Conservation (phyloP, 106 monocot genomes). For the Agapanthus africanus region DNA sequence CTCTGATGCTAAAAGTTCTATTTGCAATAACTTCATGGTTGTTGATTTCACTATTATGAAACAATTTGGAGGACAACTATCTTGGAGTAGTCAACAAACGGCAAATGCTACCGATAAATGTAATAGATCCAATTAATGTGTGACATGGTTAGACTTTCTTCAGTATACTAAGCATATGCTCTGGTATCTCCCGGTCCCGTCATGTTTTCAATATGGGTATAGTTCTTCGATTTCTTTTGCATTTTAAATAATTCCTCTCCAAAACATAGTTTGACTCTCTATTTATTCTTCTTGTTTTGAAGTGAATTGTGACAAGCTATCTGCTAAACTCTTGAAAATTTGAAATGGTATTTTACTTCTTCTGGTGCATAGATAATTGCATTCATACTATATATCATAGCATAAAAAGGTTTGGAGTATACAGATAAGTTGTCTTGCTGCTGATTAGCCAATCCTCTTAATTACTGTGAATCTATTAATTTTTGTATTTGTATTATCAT, state of each 20-base stretch:
- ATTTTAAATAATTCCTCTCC: no score
- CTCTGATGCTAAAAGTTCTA: no score
- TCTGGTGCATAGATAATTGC: background rate
- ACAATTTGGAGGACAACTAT: background rate
- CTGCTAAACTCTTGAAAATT: no score
- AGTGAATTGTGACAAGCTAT: no score
- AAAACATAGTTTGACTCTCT: no score
- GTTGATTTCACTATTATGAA: no score
- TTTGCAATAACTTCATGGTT: no score
- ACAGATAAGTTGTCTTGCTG: background rate
- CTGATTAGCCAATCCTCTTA: no score
- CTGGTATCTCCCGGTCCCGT: background rate
- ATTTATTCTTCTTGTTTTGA: no score
- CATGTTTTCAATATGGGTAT: no score
- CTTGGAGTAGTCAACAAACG: background rate
- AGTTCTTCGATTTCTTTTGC: no score
- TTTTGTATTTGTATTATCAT: background rate
- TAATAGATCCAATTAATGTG: background rate
- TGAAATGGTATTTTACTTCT: no score
- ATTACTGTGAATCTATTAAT: background rate
- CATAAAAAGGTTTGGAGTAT: background rate
- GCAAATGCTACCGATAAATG: background rate
- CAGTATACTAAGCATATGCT: background rate
- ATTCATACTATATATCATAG: background rate
- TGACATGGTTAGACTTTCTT: background rate